Base-by-base conservation (phyloP, 768 basidiomycete genomes). In the Tulasnella sp. region DNA sequence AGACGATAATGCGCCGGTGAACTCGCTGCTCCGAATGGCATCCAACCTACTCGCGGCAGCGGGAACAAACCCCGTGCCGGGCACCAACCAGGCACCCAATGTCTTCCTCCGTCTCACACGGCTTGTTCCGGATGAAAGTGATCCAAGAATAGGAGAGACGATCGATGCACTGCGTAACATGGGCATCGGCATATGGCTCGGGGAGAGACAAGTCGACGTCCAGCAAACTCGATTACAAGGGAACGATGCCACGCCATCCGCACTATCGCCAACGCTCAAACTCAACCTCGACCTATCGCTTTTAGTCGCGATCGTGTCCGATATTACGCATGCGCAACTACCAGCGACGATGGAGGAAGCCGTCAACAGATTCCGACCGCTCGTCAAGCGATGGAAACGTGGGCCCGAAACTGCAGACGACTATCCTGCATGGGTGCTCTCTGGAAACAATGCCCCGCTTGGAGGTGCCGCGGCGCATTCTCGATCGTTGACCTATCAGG, bases 261-360 rank as follows among this genome's bases (percentile, higher is more conserved):
- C 38, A 38, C 29, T 77, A 38, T 58, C 67, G 9, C 85, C 84
- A 0, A 86, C 85, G 0, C 64, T 65, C 4, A 72, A 76, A 49
- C 75, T 94, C 69, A 87, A 91, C 63, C 77, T 92, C 31, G 92
- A 94, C 66, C 75, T 94, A 10, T 92, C 88, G 0, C 76, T 86
- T 1, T 77, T 94, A 48, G 85, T 94, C 55, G 90, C 92, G 0
- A 76, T 92, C 27, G 77, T 87, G 44, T 89, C 87, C 10, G 88
- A 90, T 62, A 80, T 89, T 53, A 84, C 86, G 0, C 90, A 92
- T 68, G 74, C 82, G 0, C 74, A 77, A 0, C 73, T 90, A 0
- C 91, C 90, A 0, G 43, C 60, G 0, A 74, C 76, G 0, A 63
- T 76, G 0, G 77, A 78, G 12, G 84, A 83, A 31, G 82, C 87